Percentiles rank a stretch among this genome's conserved stretches.
Conservation (phyloP, 352 stramenopile species). For the Phytopythium ostracodes region DNA sequence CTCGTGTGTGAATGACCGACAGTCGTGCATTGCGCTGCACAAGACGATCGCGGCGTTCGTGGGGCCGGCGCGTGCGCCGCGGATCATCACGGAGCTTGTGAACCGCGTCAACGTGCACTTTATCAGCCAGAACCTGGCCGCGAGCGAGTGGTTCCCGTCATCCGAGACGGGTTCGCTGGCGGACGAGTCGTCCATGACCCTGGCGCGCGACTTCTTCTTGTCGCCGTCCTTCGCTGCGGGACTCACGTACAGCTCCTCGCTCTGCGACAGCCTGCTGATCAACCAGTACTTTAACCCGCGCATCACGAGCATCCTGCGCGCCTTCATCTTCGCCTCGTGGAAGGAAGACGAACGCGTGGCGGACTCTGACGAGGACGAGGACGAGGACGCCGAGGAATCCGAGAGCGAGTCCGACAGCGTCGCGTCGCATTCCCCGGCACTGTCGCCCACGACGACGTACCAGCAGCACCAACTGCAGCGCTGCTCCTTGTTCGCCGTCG, state of each 20-base stretch:
- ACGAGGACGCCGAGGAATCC: background rate
- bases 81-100: slow-evolving; percentile 74
- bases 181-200: slow-evolving; percentile 37
- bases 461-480: slow-evolving; percentile 31
- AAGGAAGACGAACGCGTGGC: slow-evolving; percentile 28
- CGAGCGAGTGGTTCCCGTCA: slow-evolving; percentile 61
- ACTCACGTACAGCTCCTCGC: slow-evolving; percentile 78
- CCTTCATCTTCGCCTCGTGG: slow-evolving; percentile 84
- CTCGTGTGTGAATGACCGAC: slow-evolving; percentile 2
- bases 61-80: slow-evolving; percentile 45
- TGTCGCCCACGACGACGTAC: slow-evolving; percentile 9
- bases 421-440: slow-evolving; percentile 24
- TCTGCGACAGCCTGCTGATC: slow-evolving; percentile 85
- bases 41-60: slow-evolving; percentile 75
- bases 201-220: slow-evolving; percentile 79
- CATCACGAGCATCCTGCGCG: slow-evolving; percentile 83
- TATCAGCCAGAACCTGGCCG: slow-evolving; percentile 67
- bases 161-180: slow-evolving; percentile 12
- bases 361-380: background rate
- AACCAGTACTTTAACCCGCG: slow-evolving; percentile 88
- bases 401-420: slow-evolving; percentile 13
- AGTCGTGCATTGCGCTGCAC: slow-evolving; percentile 58
- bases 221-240: slow-evolving; percentile 80
- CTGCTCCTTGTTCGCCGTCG: slow-evolving; percentile 76
- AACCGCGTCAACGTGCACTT: slow-evolving; percentile 85